Evolutionary conservation across 495 filamentous ascomycete genomes (phyloP).

Genomic region (Penicillium salamii): DNA sequence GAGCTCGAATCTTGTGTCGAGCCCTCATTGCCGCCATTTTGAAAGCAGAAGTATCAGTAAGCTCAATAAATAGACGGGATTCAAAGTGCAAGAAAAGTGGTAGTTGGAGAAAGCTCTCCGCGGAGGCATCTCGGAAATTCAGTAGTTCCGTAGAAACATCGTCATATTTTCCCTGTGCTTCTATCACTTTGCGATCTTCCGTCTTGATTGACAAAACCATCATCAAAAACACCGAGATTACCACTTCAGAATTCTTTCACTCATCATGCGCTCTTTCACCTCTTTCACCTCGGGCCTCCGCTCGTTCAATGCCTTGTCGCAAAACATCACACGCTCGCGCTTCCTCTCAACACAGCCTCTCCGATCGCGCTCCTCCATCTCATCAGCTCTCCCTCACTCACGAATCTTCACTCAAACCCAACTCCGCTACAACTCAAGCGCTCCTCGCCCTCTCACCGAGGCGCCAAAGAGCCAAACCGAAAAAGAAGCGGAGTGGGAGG

Average conservation of each 20-base stretch:
- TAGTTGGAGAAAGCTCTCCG: slow-evolving; percentile 14
- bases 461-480: slow-evolving; percentile 15
- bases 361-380: not conserved
- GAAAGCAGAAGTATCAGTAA: not conserved
- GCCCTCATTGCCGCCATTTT: slow-evolving; percentile 65
- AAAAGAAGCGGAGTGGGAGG: slow-evolving; percentile 29
- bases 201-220: too few relatives aligned
- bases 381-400: not conserved
- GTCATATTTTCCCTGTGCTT: not conserved
- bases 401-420: slow-evolving; percentile 5
- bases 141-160: slow-evolving; percentile 6
- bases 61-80: not conserved
- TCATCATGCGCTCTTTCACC: slow-evolving; percentile 21
- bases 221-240: too few relatives aligned
- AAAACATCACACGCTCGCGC: slow-evolving; percentile 11
- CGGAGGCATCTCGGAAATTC: slow-evolving; percentile 18
- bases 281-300: slow-evolving; percentile 18
- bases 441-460: slow-evolving; percentile 31
- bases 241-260: too few relatives aligned
- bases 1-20: slow-evolving; percentile 68
- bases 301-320: slow-evolving; percentile 14
- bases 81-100: not conserved
- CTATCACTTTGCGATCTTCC: too few relatives aligned
- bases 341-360: slow-evolving; percentile 14
- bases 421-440: slow-evolving; percentile 31